Percentiles rank a stretch among this genome's conserved stretches.
Conservation (phyloP, 1,139 yeast species). For the Diutina sp. region DNA sequence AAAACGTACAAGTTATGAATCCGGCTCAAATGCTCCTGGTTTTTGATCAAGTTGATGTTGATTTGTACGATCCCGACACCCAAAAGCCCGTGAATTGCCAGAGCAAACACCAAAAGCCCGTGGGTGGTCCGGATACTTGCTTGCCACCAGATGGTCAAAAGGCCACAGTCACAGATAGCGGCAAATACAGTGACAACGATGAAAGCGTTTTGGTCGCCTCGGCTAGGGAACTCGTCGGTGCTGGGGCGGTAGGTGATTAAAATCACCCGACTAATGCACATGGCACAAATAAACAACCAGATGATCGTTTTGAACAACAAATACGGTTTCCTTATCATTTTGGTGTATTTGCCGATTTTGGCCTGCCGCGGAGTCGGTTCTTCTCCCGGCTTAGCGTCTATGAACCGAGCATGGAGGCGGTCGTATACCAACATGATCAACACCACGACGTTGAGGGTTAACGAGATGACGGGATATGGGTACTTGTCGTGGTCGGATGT, state of each 20-base stretch:
- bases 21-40: not conserved
- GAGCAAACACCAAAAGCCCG: not conserved
- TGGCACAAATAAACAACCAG: slow-evolving; percentile 1
- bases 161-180: not conserved
- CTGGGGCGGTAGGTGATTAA: not conserved
- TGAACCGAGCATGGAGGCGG: not conserved
- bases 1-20: not conserved
- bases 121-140: not conserved
- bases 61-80: not conserved
- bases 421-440: not conserved
- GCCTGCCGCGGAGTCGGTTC: not conserved
- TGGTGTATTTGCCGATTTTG: not conserved
- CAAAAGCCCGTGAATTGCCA: not conserved
- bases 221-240: not conserved
- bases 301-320: not conserved
- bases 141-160: slow-evolving; percentile 2
- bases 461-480: not conserved
- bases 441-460: not conserved
- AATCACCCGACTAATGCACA: slow-evolving; percentile 1
- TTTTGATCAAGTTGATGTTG: not conserved
- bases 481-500: not conserved
- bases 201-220: not conserved
- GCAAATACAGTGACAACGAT: not conserved
- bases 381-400: not conserved
- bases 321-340: not conserved